Conservation (phyloP, 2,329 filamentous ascomycete species). For the Penicillium olsonii region DNA sequence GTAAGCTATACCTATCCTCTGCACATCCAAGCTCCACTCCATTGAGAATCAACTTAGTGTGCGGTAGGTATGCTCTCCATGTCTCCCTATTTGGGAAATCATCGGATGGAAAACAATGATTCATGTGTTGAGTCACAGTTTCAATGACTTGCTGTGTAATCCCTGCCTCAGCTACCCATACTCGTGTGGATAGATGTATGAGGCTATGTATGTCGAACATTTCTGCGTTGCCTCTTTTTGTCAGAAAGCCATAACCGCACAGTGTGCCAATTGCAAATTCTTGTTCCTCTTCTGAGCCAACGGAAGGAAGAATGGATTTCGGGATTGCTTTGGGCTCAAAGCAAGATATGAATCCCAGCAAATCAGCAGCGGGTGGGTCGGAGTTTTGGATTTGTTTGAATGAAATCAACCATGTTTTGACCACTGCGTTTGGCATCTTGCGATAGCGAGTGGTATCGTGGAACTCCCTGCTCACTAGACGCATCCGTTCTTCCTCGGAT, state of each 20-base stretch:
- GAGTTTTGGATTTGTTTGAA: constrained; percentile 35
- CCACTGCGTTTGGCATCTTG: constrained; percentile 33
- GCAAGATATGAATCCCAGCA: constrained; percentile 34
- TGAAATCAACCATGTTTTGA: constrained; percentile 37
- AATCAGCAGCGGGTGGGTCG: constrained; percentile 32
- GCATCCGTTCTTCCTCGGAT: constrained; percentile 5
- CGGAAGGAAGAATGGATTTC: constrained; percentile 32
- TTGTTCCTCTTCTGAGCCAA: neutral
- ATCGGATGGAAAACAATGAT: neutral
- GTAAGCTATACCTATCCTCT: neutral
- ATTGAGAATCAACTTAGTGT: neutral
- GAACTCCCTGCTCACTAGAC: constrained; percentile 22
- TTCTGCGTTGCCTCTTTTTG: constrained; percentile 10
- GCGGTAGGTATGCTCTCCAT: neutral
- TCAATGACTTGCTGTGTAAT: neutral
- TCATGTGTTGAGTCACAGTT: neutral
- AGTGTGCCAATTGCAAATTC: constrained; percentile 33
- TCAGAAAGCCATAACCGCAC: constrained; percentile 34
- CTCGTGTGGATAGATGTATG: constrained; percentile 36
- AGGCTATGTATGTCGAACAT: constrained; percentile 33
- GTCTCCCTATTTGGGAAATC: neutral
- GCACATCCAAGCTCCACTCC: neutral
- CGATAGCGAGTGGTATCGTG: constrained; percentile 32
- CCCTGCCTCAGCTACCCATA: constrained; percentile 27
- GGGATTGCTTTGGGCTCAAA: constrained; percentile 28